Evolutionary conservation across 2,329 filamentous ascomycete genomes (phyloP), one percentile per base, ranked within the genome.

Genomic region (Aspergillus melleus): DNA sequence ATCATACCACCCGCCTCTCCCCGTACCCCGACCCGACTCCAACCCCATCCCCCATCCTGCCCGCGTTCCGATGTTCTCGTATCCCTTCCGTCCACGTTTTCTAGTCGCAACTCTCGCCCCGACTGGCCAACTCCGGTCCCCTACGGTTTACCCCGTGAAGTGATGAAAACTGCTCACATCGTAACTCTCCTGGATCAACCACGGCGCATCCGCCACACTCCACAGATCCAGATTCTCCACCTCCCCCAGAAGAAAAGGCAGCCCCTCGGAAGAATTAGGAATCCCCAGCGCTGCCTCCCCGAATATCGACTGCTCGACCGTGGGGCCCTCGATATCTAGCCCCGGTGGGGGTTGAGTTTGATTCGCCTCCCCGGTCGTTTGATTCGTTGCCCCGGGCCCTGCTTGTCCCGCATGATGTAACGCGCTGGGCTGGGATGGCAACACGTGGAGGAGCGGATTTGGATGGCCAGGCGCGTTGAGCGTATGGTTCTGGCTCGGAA

Each of bases 151-250:
- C 16, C 36, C 36, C 16, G 6, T n/a, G 16, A 42, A 42, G 14
- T 8, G 36, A 14, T 39, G 36, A n/a, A 50, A 20, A 14, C 20
- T 12, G 24, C 30, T 54, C 30, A 42, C 20, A 22, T 58, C 56
- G 46, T 54, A 57, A 52, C 70, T 66, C 2, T 66, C 72, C 47
- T 73, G 66, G 22, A 74, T 71, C 56, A 73, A 65, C 71, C 71
- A 73, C 9, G 71, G 72, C 2, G 70, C 70, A 63, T 74, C 72
- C 20, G 71, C 71, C 8, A 74, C 67, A 60, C 68, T 73, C 71
- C 72, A 73, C 12, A 68, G 50, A 61, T 72, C 69, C 9, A 54
- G 53, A 11, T 53, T 24, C 2, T 52, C 58, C 16, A 60, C 49
- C 52, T 57, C 44, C 36, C 36, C 36, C 36, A 42, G 36, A 42